Conservation (phyloP, 257 asterid species). For the Mitragyna speciosa region DNA sequence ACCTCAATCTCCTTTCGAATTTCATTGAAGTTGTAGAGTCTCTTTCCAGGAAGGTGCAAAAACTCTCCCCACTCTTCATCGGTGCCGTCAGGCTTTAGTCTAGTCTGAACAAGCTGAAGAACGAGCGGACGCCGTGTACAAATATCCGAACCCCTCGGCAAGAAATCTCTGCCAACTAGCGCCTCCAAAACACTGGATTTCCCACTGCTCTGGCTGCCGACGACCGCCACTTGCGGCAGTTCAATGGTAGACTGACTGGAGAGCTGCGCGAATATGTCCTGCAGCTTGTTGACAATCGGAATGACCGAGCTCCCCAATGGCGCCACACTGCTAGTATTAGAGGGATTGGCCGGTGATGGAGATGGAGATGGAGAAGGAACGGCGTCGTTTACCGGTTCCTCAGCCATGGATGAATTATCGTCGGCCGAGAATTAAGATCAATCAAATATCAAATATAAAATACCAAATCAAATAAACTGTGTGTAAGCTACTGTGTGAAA, state of each 20-base stretch:
- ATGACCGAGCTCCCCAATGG: slow-evolving; percentile 73
- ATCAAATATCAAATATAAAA: neutral
- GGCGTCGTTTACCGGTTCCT: slow-evolving; percentile 36
- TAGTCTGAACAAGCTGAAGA: slow-evolving; percentile 71
- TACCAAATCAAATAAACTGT: neutral
- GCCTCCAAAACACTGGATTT: slow-evolving; percentile 98
- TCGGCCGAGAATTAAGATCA: neutral
- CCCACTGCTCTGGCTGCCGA: slow-evolving; percentile 99
- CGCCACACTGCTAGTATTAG: slow-evolving; percentile 27
- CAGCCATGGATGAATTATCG: slow-evolving; percentile 47
- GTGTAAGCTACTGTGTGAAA: neutral
- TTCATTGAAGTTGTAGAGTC: slow-evolving; percentile 63
- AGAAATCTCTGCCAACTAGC: slow-evolving; percentile 92
- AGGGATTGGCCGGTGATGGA: slow-evolving; percentile 27
- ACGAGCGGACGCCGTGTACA: slow-evolving; percentile 94
- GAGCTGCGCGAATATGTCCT: slow-evolving; percentile 82
- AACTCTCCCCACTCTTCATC: slow-evolving; percentile 96
- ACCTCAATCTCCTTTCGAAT: slow-evolving; percentile 90
- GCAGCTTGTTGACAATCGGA: slow-evolving; percentile 81
- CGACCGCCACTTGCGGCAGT: slow-evolving; percentile 95
- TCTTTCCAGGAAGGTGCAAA: slow-evolving; percentile 69
- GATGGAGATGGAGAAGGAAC: slow-evolving; percentile 11
- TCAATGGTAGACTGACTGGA: slow-evolving; percentile 77
- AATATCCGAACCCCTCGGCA: slow-evolving; percentile 87
- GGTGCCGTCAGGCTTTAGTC: slow-evolving; percentile 46